A percentile compares a stretch with the other conserved stretches of the same genome.
Evolutionary conservation across 2,329 filamentous ascomycete genomes (phyloP).

Genomic region (Curvularia eragrostidis): DNA sequence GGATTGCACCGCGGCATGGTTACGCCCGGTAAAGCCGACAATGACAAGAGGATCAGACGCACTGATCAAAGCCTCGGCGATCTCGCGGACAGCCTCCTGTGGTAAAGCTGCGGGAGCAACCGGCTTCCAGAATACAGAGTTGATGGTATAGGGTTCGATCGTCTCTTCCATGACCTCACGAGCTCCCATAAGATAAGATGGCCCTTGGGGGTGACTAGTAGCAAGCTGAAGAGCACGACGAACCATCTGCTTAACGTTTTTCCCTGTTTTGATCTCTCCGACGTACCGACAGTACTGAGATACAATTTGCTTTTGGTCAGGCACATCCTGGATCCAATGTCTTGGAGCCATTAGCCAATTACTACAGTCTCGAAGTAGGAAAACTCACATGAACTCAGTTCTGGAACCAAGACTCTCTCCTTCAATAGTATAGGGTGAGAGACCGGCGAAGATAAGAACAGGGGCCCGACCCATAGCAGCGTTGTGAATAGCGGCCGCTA

Average conservation of each 20-base stretch:
- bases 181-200: slow-evolving; percentile 79
- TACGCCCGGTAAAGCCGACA: slow-evolving; percentile 74
- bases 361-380: not conserved
- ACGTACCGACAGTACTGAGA: slow-evolving; percentile 85
- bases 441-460: slow-evolving; percentile 77
- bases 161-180: slow-evolving; percentile 82
- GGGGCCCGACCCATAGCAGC: slow-evolving; percentile 76
- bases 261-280: slow-evolving; percentile 81
- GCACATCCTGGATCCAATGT: slow-evolving; percentile 87
- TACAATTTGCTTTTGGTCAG: slow-evolving; percentile 80
- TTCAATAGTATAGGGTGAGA: slow-evolving; percentile 78
- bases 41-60: slow-evolving; percentile 73
- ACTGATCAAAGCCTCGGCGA: slow-evolving; percentile 67
- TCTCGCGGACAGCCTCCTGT: slow-evolving; percentile 60
- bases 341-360: not conserved
- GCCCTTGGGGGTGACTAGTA: slow-evolving; percentile 75
- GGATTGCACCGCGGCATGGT: slow-evolving; percentile 66
- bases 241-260: slow-evolving; percentile 87
- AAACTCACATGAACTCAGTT: slow-evolving; percentile 71
- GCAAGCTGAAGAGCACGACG: slow-evolving; percentile 85
- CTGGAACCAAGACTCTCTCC: slow-evolving; percentile 74
- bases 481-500: slow-evolving; percentile 81
- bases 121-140: slow-evolving; percentile 71
- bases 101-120: slow-evolving; percentile 71
- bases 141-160: slow-evolving; percentile 63